Conservation (phyloP, 306 rosid species). For the Sicyos baderoa region DNA sequence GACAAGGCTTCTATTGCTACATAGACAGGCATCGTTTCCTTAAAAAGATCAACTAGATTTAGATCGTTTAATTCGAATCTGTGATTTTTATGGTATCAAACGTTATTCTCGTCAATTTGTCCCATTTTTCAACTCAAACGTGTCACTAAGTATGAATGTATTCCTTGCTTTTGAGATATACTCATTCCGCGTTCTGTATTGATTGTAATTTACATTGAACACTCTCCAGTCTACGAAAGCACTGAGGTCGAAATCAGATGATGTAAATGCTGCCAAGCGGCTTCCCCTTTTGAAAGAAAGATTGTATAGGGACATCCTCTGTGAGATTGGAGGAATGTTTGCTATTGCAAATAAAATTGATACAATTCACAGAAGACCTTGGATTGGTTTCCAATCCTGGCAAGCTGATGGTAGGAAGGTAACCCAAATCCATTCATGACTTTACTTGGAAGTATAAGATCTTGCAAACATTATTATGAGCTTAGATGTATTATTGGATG, state of each 20-base stretch:
- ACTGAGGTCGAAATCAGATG: conserved; percentile 71
- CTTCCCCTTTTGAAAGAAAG: conserved; percentile 69
- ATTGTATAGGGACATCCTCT: conserved; percentile 55
- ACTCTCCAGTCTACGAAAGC: conserved; percentile 65
- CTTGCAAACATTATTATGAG: neutral
- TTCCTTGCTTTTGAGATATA: neutral
- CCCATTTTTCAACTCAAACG: too few relatives aligned
- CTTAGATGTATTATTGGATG: neutral
- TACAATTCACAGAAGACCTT: conserved; percentile 69
- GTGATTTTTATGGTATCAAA: too few relatives aligned
- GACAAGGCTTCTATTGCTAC: neutral
- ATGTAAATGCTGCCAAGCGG: conserved; percentile 66
- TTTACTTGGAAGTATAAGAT: neutral
- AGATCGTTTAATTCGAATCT: too few relatives aligned
- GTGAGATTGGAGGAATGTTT: conserved; percentile 91
- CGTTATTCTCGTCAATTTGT: too few relatives aligned
- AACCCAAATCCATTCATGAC: conserved; percentile 21
- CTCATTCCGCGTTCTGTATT: neutral
- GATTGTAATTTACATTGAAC: conserved; percentile 18
- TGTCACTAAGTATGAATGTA: neutral
- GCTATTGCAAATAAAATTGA: conserved; percentile 82
- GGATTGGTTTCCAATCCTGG: conserved; percentile 99
- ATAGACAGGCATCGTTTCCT: neutral
- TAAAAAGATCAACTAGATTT: neutral
- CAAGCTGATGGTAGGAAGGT: conserved; percentile 95